Percentiles rank a stretch among this genome's conserved stretches.
Evolutionary conservation across 768 basidiomycete genomes (phyloP).

Genomic region (Kwoniella europaea): DNA sequence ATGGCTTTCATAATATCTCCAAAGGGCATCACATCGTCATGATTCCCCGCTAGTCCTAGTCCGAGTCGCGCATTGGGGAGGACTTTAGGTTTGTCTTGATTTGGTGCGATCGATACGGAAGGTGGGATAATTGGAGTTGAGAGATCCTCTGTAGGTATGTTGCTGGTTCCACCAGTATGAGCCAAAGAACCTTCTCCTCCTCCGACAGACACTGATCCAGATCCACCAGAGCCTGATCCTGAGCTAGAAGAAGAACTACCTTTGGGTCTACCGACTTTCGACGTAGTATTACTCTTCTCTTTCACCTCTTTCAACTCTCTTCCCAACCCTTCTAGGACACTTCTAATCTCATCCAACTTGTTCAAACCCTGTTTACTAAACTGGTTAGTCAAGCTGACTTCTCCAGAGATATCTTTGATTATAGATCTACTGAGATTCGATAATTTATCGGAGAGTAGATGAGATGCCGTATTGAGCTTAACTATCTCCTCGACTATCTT

Average conservation of each 20-base stretch:
- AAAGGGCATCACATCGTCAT: slow-evolving; percentile 12
- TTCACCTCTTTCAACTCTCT: neutral
- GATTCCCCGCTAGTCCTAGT: neutral
- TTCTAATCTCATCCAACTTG: neutral
- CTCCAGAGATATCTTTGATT: neutral
- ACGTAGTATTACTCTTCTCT: neutral
- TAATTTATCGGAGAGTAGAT: neutral
- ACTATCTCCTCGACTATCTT: neutral
- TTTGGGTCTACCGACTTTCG: neutral
- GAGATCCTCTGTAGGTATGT: no score
- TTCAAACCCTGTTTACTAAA: neutral
- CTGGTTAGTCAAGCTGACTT: slow-evolving; percentile 8
- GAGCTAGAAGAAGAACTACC: neutral
- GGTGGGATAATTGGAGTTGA: no score
- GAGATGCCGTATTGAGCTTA: neutral
- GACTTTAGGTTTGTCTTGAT: neutral
- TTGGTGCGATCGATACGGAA: no score
- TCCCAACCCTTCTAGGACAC: neutral
- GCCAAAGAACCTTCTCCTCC: neutral
- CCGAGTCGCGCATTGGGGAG: neutral
- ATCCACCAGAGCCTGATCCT: neutral
- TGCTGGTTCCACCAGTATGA: no score
- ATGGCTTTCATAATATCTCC: slow-evolving; percentile 12
- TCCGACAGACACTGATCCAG: neutral
- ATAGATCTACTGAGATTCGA: neutral